phyloP scores from a whole-genome alignment of 352 stramenopile genomes.

The Globisporangium cystogenes region DNA sequence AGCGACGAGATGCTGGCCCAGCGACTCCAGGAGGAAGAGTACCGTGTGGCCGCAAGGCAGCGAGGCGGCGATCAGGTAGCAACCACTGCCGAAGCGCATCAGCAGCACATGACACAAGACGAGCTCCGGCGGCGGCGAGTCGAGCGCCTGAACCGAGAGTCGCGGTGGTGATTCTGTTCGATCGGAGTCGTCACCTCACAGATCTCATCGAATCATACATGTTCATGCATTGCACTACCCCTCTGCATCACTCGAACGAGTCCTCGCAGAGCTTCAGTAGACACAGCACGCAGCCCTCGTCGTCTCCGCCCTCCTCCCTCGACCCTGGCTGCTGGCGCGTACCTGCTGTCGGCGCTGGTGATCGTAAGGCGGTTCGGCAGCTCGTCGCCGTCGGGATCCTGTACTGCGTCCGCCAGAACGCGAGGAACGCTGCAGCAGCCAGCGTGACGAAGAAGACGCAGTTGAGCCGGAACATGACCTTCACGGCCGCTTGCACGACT shows the following conservation, averaged over 20 bases:
- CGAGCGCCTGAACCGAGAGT: constrained; percentile 13
- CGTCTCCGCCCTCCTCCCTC: background rate
- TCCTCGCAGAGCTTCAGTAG: constrained; percentile 24
- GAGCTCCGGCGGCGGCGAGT: constrained; percentile 26
- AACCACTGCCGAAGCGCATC: background rate
- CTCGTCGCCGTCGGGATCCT: constrained; percentile 18
- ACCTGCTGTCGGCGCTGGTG: background rate
- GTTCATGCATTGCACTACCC: background rate
- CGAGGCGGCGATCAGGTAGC: background rate
- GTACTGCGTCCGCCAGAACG: constrained; percentile 44
- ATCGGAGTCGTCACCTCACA: background rate
- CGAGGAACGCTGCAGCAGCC: constrained; percentile 12
- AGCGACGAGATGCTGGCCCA: constrained; percentile 18
- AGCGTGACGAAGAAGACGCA: constrained; percentile 20
- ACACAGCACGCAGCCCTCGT: constrained; percentile 20
- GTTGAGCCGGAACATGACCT: constrained; percentile 26
- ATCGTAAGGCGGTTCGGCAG: background rate
- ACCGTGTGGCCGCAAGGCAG: constrained; percentile 1
- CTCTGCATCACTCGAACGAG: background rate
- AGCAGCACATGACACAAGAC: constrained; percentile 13
- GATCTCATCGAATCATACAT: background rate
- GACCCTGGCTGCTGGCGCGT: background rate
- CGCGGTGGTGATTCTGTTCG: background rate
- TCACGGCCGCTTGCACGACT: constrained; percentile 3
- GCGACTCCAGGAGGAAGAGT: constrained; percentile 24